These are phyloP conservation scores for Uronychia binucleata DNA, from an alignment of 73 alveolate genomes.

Conservation along the genomic window DNA sequence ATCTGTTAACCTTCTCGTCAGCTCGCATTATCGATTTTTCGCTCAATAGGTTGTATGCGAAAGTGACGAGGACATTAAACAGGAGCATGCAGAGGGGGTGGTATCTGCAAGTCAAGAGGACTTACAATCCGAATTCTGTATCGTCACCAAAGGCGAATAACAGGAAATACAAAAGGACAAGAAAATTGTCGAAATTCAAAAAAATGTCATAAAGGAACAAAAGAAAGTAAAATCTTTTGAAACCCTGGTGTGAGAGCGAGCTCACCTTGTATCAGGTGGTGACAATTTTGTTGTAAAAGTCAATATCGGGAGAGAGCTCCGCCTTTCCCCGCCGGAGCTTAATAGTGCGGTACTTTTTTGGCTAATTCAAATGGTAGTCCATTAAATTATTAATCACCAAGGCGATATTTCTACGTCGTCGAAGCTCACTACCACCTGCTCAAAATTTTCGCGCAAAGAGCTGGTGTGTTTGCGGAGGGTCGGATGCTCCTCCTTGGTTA, in stretches of 20 bases:
- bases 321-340: background rate
- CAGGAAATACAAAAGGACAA: too few relatives aligned
- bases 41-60: background rate
- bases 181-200: too few relatives aligned
- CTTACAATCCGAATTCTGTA: too few relatives aligned
- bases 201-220: too few relatives aligned
- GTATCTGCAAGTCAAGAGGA: too few relatives aligned
- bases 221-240: too few relatives aligned
- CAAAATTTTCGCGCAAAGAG: background rate
- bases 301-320: background rate
- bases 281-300: background rate
- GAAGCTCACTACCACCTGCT: background rate
- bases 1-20: slow-evolving; percentile 25
- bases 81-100: background rate
- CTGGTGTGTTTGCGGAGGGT: too few relatives aligned
- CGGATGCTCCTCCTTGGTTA: too few relatives aligned
- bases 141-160: too few relatives aligned
- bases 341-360: background rate
- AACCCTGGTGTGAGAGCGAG: too few relatives aligned
- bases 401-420: background rate
- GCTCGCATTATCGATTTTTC: background rate
- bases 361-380: background rate
- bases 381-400: background rate
- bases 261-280: background rate
- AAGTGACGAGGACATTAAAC: background rate